Percentiles rank a stretch among this genome's conserved stretches.
Evolutionary conservation across 1,284 basidiomycete species (phyloP).

Genomic region (Irpex sp.): DNA sequence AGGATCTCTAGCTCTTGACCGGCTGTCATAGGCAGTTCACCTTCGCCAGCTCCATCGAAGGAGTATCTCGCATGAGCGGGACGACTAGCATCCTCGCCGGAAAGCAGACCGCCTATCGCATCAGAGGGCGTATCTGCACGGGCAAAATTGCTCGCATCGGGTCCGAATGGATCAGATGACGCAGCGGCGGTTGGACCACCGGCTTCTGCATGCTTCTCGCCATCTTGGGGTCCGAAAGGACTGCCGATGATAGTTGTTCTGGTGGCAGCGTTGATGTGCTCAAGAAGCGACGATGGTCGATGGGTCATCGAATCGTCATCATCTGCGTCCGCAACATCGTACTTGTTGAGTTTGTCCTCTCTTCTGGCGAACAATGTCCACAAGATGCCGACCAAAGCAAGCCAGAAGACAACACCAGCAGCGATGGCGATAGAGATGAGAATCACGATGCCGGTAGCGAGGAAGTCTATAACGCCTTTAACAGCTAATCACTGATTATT

Average conservation of each 20-base stretch:
- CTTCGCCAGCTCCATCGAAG: slow-evolving; percentile 74
- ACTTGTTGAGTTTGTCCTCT: slow-evolving; percentile 62
- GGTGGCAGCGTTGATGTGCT: slow-evolving; percentile 86
- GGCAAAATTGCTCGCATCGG: slow-evolving; percentile 70
- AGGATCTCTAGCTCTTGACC: slow-evolving; percentile 76
- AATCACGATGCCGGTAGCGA: slow-evolving; percentile 91
- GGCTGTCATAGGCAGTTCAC: slow-evolving; percentile 65
- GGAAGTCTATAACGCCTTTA: slow-evolving; percentile 56
- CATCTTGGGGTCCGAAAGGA: slow-evolving; percentile 43
- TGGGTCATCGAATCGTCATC: slow-evolving; percentile 69
- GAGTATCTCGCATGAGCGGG: slow-evolving; percentile 78
- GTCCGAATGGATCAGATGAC: slow-evolving; percentile 53
- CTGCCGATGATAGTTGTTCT: slow-evolving; percentile 69
- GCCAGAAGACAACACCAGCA: slow-evolving; percentile 90
- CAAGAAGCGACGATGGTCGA: slow-evolving; percentile 76
- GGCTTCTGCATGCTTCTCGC: slow-evolving; percentile 50
- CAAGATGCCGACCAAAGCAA: slow-evolving; percentile 85
- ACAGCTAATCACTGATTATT: neutral
- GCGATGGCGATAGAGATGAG: slow-evolving; percentile 96
- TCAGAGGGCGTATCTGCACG: slow-evolving; percentile 79
- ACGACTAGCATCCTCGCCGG: slow-evolving; percentile 63
- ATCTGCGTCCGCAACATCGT: slow-evolving; percentile 55
- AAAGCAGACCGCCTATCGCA: slow-evolving; percentile 55
- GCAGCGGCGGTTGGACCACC: slow-evolving; percentile 19
- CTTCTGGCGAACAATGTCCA: slow-evolving; percentile 84